Conservation (phyloP, 1,284 basidiomycete species). For the Thecaphora thlaspeos region DNA sequence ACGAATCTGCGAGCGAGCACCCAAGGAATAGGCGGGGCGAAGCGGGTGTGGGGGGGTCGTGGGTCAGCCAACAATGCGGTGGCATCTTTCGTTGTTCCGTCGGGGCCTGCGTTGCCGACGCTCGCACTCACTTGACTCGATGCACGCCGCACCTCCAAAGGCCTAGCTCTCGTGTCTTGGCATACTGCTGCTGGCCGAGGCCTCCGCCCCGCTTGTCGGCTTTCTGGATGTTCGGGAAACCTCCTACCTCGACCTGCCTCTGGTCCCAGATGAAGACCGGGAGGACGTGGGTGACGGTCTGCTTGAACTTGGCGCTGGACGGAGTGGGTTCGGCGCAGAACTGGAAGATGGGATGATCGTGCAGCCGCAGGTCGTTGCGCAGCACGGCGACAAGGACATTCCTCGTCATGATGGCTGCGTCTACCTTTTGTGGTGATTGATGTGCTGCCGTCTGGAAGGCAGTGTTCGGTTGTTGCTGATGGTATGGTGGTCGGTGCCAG, state of each 20-base stretch:
- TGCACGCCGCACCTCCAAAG: slow-evolving; percentile 43
- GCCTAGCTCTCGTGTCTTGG: slow-evolving; percentile 34
- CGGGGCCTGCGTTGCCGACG: too few relatives aligned
- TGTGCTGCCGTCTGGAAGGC: too few relatives aligned
- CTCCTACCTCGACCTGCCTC: slow-evolving; percentile 37
- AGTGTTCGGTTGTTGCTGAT: too few relatives aligned
- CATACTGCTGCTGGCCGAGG: slow-evolving; percentile 12
- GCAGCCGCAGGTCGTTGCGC: slow-evolving; percentile 45
- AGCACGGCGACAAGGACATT: slow-evolving; percentile 38
- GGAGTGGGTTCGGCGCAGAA: slow-evolving; percentile 28
- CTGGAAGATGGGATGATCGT: slow-evolving; percentile 49
- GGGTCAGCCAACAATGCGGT: too few relatives aligned
- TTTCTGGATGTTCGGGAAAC: slow-evolving; percentile 30
- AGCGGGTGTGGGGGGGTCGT: too few relatives aligned
- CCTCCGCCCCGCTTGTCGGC: slow-evolving; percentile 14
- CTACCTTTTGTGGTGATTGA: too few relatives aligned
- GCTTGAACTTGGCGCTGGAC: slow-evolving; percentile 16
- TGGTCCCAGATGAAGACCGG: slow-evolving; percentile 50
- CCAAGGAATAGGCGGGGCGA: too few relatives aligned
- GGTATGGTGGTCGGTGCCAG: too few relatives aligned
- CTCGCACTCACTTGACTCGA: slow-evolving; percentile 34
- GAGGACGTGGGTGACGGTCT: slow-evolving; percentile 42
- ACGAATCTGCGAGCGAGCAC: slow-evolving; percentile 21
- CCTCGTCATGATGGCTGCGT: slow-evolving; percentile 9
- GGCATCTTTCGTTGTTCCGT: too few relatives aligned